phyloP scores from a whole-genome alignment of 257 asterid genomes.

The Scutellaria barbata region DNA sequence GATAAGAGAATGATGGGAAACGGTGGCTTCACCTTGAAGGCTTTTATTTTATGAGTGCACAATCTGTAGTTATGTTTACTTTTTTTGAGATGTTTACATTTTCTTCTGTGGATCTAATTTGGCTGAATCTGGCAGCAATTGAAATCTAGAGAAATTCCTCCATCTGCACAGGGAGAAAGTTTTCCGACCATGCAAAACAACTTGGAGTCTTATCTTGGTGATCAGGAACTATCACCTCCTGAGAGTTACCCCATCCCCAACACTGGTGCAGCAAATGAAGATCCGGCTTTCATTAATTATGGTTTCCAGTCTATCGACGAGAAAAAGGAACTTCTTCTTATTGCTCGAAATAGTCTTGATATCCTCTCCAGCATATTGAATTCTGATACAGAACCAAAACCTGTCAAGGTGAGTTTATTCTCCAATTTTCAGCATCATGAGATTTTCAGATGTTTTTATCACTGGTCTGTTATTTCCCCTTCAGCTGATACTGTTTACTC shows the following conservation, averaged over 20 bases:
- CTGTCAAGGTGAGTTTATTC: constrained; percentile 57
- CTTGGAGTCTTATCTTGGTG: constrained; percentile 66
- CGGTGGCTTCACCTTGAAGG: background rate
- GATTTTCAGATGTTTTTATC: background rate
- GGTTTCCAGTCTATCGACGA: constrained; percentile 62
- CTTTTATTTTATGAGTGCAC: background rate
- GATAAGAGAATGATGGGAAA: constrained; percentile 14
- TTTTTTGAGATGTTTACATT: background rate
- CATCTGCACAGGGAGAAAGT: constrained; percentile 46
- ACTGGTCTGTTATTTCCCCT: constrained; percentile 4
- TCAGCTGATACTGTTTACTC: constrained; percentile 13
- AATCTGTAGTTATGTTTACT: constrained; percentile 17
- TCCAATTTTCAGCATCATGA: constrained; percentile 2
- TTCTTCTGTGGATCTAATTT: constrained; percentile 27
- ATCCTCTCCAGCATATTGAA: constrained; percentile 81
- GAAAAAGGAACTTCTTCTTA: constrained; percentile 70
- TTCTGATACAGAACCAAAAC: constrained; percentile 68
- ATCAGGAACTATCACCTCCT: constrained; percentile 58
- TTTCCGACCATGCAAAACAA: constrained; percentile 43
- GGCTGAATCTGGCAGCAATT: constrained; percentile 53
- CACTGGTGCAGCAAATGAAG: constrained; percentile 45
- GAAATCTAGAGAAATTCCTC: constrained; percentile 61
- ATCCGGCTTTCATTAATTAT: constrained; percentile 42
- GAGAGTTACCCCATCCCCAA: constrained; percentile 67
- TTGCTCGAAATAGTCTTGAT: constrained; percentile 80